Evolutionary conservation across 2,329 filamentous ascomycete species (phyloP), one percentile per base, ranked within the genome.

Genomic region (Didymella glomerata): DNA sequence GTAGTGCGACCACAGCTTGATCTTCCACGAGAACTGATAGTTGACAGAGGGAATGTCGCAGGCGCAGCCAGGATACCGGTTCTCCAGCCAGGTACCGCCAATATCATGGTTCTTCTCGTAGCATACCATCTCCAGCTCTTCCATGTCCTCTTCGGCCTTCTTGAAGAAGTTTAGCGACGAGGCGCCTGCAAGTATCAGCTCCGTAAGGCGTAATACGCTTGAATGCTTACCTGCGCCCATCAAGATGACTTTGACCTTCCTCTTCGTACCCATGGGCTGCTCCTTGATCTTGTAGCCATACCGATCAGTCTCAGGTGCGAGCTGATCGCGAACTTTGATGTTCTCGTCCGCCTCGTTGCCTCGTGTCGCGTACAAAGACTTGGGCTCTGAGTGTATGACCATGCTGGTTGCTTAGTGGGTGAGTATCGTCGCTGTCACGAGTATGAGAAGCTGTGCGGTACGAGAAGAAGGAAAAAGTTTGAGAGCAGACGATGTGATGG

Each of bases 11-110:
- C 81, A 83, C 0, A 77, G 66, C 56, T 74, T 82, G 69, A 82
- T 83, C 57, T 81, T 81, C 74, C 82, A 85, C 7, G 78, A 79
- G 60, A 82, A 84, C 56, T 84, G 81, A 44, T 71, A 68, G 38
- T 68, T 69, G 42, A 65, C 65, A 9, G 67, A 68, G 2, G 68
- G 65, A 7, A 69, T 66, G 25, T 69, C 66, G 45, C 68, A 80
- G 27, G 77, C 72, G 67, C 80, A 78, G 10, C 79, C 79, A 5
- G 77, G 76, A 52, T 80, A 77, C 36, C 70, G 58, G 34, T 81
- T 81, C 46, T 78, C 79, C 4, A 77, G 64, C 76, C 75, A 77
- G 0, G 79, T 81, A 5, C 79, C 79, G 8, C 78, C 80, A 20
- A 81, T 60, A 18, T 76, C 73, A 9, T 69, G 62, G 13, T 76